Percentiles rank a stretch among this genome's conserved stretches.
These are phyloP conservation scores for Ambrosiella beaveri DNA, from an alignment of 2,329 filamentous ascomycete species.

Conservation along the genomic window DNA sequence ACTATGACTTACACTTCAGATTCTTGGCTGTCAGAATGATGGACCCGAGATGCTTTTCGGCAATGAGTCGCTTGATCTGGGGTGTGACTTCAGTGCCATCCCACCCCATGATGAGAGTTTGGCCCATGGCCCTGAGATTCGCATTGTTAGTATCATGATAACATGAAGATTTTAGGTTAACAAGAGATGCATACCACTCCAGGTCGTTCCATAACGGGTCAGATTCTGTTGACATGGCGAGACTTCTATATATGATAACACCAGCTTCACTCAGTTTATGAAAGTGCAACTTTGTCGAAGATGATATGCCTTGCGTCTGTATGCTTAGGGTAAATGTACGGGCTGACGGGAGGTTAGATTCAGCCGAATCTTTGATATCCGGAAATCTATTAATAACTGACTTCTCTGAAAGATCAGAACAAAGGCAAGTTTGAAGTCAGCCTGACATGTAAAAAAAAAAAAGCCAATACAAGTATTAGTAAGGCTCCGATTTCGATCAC, in stretches of 20 bases:
- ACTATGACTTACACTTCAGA: conserved; percentile 47
- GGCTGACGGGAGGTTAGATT: neutral
- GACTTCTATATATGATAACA: neutral
- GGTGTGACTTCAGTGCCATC: conserved; percentile 71
- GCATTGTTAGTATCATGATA: conserved; percentile 20
- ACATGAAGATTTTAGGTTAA: neutral
- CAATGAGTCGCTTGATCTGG: conserved; percentile 64
- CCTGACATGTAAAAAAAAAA: too few species aligned
- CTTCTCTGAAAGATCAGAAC: too few species aligned
- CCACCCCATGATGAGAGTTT: conserved; percentile 71
- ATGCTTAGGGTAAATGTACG: neutral
- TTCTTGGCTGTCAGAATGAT: conserved; percentile 75
- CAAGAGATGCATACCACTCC: conserved; percentile 42
- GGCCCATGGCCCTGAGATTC: conserved; percentile 45
- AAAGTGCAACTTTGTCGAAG: neutral
- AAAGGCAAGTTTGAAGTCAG: too few species aligned
- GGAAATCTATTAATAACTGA: too few species aligned
- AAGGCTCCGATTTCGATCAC: too few species aligned
- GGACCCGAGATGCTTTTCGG: conserved; percentile 73
- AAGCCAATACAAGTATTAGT: too few species aligned
- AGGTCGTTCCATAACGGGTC: conserved; percentile 59
- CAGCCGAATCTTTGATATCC: neutral
- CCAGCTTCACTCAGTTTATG: neutral
- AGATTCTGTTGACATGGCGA: conserved; percentile 16
- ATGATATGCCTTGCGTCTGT: neutral